Evolutionary conservation across 495 filamentous ascomycete genomes (phyloP), one percentile per base, ranked within the genome.

Genomic region (Stereocaulon alpinum): DNA sequence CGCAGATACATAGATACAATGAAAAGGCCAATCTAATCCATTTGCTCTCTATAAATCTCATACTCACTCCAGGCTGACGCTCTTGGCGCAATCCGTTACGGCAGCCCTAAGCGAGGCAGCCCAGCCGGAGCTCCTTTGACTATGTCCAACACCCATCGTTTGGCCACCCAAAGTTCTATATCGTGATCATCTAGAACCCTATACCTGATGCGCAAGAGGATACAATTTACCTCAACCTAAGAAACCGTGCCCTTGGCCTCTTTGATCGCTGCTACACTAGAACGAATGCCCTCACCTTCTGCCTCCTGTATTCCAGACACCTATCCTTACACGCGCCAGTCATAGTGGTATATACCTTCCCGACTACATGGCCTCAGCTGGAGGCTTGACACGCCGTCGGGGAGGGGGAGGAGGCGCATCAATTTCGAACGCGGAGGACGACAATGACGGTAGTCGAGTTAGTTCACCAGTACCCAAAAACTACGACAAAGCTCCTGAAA

Each of bases 371-470:
- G 77, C 82, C 71, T 82, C 84, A 73, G 74, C 78, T 69, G 80
- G 76, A 68, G 87, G 87, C 71, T 78, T 91, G 68, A 90, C 86
- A 68, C 82, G 87, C 72, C 81, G 85, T 67, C 80, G 87, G 76
- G 86, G 87, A 70, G 85, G 78, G 65, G 83, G 79, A 66, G 84
- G 81, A 67, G 80, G 74, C 62, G 77, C 73, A 65, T 76, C 74
- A 59, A 65, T 61, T 17, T 42, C 56, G 11, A 71, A 68, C 66
- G 75, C 72, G 14, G 81, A 79, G 56, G 80, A 83, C 60, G 79
- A 85, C 64, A 80, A 82, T 60, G 74, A 75, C 27, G 64, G 71
- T 44, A 85, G 82, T 72, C 80, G 86, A 61, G 84, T 87, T 58
- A 80, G 80, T 63, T 89, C 87, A 10, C 86, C 86, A 42, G 76